Conservation (phyloP, 2,329 filamentous ascomycete species). For the Aureobasidium sp. region DNA sequence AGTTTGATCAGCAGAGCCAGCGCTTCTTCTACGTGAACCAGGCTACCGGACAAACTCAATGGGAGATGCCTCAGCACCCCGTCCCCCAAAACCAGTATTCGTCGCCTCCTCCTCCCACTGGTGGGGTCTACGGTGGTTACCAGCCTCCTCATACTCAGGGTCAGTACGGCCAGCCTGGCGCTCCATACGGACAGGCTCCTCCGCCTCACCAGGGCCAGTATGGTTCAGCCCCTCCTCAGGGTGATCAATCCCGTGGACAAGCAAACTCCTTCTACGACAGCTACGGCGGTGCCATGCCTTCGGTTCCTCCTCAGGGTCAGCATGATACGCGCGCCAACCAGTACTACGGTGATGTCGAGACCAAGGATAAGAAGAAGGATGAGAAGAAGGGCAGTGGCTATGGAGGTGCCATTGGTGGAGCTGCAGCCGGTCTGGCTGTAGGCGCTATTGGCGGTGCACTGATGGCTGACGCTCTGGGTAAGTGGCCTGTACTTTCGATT, state of each 20-base stretch:
- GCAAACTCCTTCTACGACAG: slow-evolving; percentile 10
- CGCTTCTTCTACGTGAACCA: slow-evolving; percentile 61
- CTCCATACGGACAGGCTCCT: neutral
- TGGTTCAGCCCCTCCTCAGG: neutral
- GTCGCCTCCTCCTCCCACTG: slow-evolving; percentile 5
- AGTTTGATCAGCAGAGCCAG: slow-evolving; percentile 56
- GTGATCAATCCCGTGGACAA: slow-evolving; percentile 9
- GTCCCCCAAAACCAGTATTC: slow-evolving; percentile 19
- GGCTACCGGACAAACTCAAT: slow-evolving; percentile 55
- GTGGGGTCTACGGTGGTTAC: slow-evolving; percentile 18
- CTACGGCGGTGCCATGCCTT: slow-evolving; percentile 12
- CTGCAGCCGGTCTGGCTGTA: slow-evolving; percentile 51
- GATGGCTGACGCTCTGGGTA: slow-evolving; percentile 51
- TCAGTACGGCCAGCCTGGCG: slow-evolving; percentile 10
- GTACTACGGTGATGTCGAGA: slow-evolving; percentile 20
- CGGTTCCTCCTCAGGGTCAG: slow-evolving; percentile 19
- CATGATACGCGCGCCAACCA: slow-evolving; percentile 21
- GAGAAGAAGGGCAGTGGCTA: slow-evolving; percentile 41
- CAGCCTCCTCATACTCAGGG: slow-evolving; percentile 23
- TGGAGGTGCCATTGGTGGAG: slow-evolving; percentile 42
- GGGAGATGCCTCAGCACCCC: slow-evolving; percentile 49
- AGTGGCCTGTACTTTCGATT: slow-evolving; percentile 23
- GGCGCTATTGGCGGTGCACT: slow-evolving; percentile 53
- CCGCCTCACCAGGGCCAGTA: neutral
- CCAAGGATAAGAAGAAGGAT: slow-evolving; percentile 28